Evolutionary conservation across 345 rosid species (phyloP).

Genomic region (Eucalyptus grandis): DNA sequence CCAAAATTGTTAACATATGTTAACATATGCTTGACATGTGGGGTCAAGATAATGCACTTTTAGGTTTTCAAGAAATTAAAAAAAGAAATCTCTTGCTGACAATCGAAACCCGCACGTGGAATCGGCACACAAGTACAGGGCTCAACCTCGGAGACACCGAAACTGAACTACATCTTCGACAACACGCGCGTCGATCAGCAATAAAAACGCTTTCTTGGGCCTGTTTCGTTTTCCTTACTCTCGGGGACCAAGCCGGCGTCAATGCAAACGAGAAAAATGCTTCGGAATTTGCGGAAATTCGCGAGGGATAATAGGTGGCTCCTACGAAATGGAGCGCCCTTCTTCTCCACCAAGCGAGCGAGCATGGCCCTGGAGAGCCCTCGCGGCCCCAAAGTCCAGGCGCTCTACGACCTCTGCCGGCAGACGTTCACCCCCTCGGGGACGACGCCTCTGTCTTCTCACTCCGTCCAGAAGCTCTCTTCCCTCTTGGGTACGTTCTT

Average conservation of each 20-base stretch:
- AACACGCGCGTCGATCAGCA: neutral
- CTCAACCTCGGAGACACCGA: neutral
- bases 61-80: neutral
- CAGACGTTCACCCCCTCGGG: constrained; percentile 41
- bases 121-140: rapidly evolving
- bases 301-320: neutral
- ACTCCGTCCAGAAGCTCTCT: constrained; percentile 26
- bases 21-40: too few species aligned
- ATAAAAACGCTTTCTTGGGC: neutral
- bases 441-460: constrained; percentile 33
- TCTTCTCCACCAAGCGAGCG: neutral
- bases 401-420: constrained; percentile 57
- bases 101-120: neutral
- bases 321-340: neutral
- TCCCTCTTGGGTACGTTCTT: constrained; percentile 62
- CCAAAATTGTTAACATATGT: neutral
- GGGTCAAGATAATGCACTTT: neutral
- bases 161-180: neutral
- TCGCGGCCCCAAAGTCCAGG: constrained; percentile 36
- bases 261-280: neutral
- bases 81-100: neutral
- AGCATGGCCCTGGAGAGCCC: neutral
- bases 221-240: neutral
- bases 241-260: neutral
- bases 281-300: neutral